Evolutionary conservation across 305 asterid genomes (phyloP).

Genomic region (Solanum chacoense): DNA sequence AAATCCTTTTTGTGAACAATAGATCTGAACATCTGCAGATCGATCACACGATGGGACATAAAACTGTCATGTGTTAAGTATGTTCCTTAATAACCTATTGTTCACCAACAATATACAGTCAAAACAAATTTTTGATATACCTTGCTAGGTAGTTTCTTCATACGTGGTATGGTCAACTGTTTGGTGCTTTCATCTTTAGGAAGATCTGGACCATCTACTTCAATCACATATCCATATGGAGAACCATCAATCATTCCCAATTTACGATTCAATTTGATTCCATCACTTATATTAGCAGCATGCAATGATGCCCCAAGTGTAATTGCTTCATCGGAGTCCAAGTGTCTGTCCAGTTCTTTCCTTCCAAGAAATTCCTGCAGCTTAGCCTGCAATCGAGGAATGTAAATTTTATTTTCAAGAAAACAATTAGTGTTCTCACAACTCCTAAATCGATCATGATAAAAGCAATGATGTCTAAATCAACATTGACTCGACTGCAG

Average conservation of each 20-base stretch:
- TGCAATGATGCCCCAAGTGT: slow-evolving; percentile 92
- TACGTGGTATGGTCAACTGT: slow-evolving; percentile 86
- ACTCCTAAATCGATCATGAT: neutral
- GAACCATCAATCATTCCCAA: slow-evolving; percentile 99
- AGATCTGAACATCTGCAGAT: slow-evolving; percentile 81
- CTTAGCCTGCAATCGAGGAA: slow-evolving; percentile 53
- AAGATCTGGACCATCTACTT: slow-evolving; percentile 77
- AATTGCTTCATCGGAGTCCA: slow-evolving; percentile 96
- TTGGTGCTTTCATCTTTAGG: slow-evolving; percentile 69
- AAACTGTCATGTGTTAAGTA: neutral
- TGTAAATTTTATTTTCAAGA: neutral
- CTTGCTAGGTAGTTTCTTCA: slow-evolving; percentile 96
- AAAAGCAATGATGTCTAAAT: neutral
- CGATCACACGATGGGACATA: neutral
- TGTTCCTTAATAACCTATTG: neutral
- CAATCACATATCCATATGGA: slow-evolving; percentile 67
- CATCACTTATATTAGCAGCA: slow-evolving; percentile 99
- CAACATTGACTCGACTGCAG: neutral
- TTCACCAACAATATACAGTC: neutral
- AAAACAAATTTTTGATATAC: slow-evolving; percentile 23
- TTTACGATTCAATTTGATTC: slow-evolving; percentile 95
- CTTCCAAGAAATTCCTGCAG: slow-evolving; percentile 96
- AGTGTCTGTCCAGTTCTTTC: slow-evolving; percentile 88
- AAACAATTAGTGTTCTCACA: slow-evolving; percentile 9
- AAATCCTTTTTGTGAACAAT: slow-evolving; percentile 77